Base-by-base conservation (phyloP, 2,329 filamentous ascomycete genomes). In the Exophiala viscosa region DNA sequence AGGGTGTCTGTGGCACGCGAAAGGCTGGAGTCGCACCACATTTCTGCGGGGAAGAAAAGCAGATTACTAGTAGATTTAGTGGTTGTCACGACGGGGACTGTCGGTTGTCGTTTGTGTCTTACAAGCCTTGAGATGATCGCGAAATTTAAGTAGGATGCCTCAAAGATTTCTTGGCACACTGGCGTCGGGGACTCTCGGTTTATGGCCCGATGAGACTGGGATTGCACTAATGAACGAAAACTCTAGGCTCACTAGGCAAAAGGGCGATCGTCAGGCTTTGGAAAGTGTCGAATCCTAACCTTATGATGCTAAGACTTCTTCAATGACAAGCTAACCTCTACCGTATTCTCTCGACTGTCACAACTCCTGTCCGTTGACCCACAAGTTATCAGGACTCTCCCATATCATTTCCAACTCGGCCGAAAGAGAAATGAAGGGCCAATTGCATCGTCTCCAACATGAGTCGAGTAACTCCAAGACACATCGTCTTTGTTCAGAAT, bases 351-450 rank as follows among this genome's bases (percentile, higher is more conserved):
- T 28, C 23, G 5, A 28, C 23, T 39, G 14, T 14, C 3, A 10
- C 34, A 3, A 39, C 35, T 39, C 9, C 35, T 39, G 35, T 6
- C n/a, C 17, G n/a, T 39, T 39, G 35, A 39, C 3, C 35, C 35
- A 39, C 14, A 39, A 13, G 8, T 4, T 13, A 8, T 45, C 20
- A 45, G 42, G 28, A 7, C n/a, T 28, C 8, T 46, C 28, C 49
- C 49, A 52, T 10, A 41, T 35, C 35, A n/a, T 39, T 13, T 52
- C 13, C 14, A 52, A 14, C 23, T 52, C 49, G 18, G n/a, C n/a
- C 20, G 43, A 46, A 15, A 46, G 43, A 28, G 42, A 46, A 10
- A 18, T 20, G 4, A 50, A 39, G 9, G 49, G 49, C 49, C 49
- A 52, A 8, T 33, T 17, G 17, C 34, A 45, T 15, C 42, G 34